These are phyloP conservation scores for Anthracocystis setariae DNA, from an alignment of 1,284 basidiomycete genomes.

Conservation along the genomic window DNA sequence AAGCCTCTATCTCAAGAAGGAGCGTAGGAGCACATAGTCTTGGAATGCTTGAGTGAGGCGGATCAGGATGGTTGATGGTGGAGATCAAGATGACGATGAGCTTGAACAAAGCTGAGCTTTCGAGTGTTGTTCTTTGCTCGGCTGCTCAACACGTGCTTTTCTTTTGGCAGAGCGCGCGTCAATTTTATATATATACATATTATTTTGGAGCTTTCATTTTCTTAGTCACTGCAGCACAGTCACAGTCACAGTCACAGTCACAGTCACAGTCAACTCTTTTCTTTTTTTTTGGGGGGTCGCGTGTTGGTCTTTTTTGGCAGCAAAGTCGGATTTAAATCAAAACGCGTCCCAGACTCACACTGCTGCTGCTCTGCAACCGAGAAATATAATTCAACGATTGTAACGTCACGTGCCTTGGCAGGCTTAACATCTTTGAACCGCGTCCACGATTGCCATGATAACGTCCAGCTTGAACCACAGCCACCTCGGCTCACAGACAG, in stretches of 20 bases:
- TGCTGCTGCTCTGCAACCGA: too few species aligned
- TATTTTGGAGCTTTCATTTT: background rate
- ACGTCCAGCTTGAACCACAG: too few species aligned
- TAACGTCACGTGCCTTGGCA: too few species aligned
- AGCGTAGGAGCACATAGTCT: background rate
- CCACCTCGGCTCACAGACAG: too few species aligned
- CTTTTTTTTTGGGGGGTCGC: too few species aligned
- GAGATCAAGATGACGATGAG: background rate
- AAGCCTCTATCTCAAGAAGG: too few species aligned
- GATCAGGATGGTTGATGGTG: background rate
- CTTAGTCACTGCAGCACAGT: background rate
- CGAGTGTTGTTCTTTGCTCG: constrained; percentile 2
- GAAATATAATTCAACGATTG: background rate
- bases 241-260: too few species aligned
- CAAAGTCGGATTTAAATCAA: too few species aligned
- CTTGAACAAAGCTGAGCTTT: background rate
- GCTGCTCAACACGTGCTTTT: background rate
- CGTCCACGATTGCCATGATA: too few species aligned
- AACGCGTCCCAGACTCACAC: too few species aligned
- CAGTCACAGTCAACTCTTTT: too few species aligned
- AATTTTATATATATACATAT: background rate
- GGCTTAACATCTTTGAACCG: background rate
- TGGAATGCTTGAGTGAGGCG: background rate
- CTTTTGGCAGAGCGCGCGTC: background rate
- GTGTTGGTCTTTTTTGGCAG: too few species aligned